These are phyloP conservation scores for Pseudohalonectria lignicola DNA, from an alignment of 2,329 filamentous ascomycete species.

Conservation along the genomic window DNA sequence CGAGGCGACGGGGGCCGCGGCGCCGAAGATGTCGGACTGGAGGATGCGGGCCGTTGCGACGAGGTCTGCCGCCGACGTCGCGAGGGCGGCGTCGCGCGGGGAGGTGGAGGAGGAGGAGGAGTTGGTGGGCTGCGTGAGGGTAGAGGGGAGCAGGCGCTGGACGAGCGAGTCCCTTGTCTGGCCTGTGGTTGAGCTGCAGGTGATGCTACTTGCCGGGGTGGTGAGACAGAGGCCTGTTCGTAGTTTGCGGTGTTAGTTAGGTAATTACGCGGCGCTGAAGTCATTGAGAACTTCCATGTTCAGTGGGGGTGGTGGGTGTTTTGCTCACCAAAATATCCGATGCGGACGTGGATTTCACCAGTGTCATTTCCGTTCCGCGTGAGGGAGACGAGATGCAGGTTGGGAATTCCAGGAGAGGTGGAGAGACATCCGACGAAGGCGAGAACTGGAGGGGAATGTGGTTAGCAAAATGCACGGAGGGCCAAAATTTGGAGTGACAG, in stretches of 20 bases:
- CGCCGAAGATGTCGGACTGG: background rate
- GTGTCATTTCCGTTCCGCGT: background rate
- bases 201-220: background rate
- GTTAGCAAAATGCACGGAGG: background rate
- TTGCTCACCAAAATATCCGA: conserved; percentile 2
- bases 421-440: background rate
- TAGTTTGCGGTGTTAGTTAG: too few species aligned
- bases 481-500: too few species aligned
- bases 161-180: background rate
- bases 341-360: background rate
- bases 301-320: too few species aligned
- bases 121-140: background rate
- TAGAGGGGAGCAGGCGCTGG: background rate
- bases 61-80: background rate
- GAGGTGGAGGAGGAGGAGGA: background rate
- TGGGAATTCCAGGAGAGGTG: conserved; percentile 2
- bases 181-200: background rate
- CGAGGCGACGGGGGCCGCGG: background rate
- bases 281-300: background rate
- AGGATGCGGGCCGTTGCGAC: background rate
- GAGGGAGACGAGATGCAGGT: conserved; percentile 1
- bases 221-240: conserved; percentile 1
- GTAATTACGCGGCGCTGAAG: background rate
- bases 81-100: background rate
- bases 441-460: background rate